Evolutionary conservation across 352 stramenopile species (phyloP).

Genomic region (Phytopythium aichiense): DNA sequence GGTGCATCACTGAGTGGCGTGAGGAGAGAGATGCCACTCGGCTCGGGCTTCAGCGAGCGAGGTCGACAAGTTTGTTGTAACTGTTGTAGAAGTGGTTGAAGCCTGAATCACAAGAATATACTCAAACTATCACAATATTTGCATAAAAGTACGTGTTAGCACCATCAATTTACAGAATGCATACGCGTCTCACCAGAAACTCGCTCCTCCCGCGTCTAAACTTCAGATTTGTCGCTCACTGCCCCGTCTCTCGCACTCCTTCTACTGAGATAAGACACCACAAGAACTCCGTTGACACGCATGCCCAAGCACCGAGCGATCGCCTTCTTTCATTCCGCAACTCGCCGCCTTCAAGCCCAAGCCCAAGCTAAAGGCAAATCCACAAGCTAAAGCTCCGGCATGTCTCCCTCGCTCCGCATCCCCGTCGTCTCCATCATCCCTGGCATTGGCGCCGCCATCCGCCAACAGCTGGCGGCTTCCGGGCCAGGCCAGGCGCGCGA

Average conservation of each 20-base stretch:
- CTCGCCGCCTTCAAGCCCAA: background rate
- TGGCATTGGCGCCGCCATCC: constrained; percentile 24
- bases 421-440: constrained; percentile 30
- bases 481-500: constrained; percentile 9
- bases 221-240: background rate
- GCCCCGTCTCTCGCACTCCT: background rate
- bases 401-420: constrained; percentile 7
- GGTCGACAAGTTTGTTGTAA: no score
- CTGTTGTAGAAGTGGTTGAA: no score
- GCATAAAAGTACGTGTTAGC: no score
- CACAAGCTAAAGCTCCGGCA: background rate
- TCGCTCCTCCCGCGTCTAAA: background rate
- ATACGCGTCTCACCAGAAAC: no score
- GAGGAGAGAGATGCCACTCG: no score
- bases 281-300: background rate
- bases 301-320: background rate
- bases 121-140: no score
- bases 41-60: no score
- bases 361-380: no score
- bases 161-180: no score
- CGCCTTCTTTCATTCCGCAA: background rate
- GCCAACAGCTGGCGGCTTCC: constrained; percentile 20
- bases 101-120: no score
- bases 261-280: background rate
- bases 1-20: no score